Conservation (phyloP, 129 eudicot species). For the Flaveria sonorensis region DNA sequence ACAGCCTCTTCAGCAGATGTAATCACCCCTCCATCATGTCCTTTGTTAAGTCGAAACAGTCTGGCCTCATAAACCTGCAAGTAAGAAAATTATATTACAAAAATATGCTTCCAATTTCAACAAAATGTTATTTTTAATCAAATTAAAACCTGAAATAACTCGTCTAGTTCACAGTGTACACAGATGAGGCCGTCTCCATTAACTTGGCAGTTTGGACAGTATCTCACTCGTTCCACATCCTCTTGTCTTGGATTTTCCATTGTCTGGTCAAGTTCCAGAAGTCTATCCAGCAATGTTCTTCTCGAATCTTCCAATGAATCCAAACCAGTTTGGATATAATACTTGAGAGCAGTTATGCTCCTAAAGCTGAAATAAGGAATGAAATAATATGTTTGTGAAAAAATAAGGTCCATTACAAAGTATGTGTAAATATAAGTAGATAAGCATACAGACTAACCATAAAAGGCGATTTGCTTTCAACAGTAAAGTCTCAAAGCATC, state of each 20-base stretch:
- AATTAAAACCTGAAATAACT: slow-evolving; percentile 71
- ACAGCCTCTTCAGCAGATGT: slow-evolving; percentile 86
- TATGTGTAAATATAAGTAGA: slow-evolving; percentile 11
- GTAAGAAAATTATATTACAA: slow-evolving; percentile 16
- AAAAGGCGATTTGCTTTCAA: background rate
- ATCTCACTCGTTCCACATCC: slow-evolving; percentile 78
- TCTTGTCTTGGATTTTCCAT: slow-evolving; percentile 85
- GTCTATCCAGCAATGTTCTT: slow-evolving; percentile 58
- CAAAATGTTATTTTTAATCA: background rate
- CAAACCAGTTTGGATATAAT: slow-evolving; percentile 72
- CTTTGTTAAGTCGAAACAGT: slow-evolving; percentile 75
- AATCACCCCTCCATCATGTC: slow-evolving; percentile 62
- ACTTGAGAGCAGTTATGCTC: slow-evolving; percentile 69
- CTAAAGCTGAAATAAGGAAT: slow-evolving; percentile 54
- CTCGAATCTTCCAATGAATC: slow-evolving; percentile 83
- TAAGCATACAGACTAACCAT: slow-evolving; percentile 13
- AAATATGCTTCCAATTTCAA: slow-evolving; percentile 6
- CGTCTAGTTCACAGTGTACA: slow-evolving; percentile 88
- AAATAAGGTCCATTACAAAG: slow-evolving; percentile 8
- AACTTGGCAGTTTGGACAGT: slow-evolving; percentile 76
- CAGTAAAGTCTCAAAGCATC: slow-evolving; percentile 13
- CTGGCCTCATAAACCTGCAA: slow-evolving; percentile 89
- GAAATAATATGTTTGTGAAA: slow-evolving; percentile 5
- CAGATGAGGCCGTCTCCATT: slow-evolving; percentile 74
- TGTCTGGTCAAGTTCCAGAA: slow-evolving; percentile 69